phyloP scores from a whole-genome alignment of 257 asterid genomes.

The Paraleonurus japonicus region DNA sequence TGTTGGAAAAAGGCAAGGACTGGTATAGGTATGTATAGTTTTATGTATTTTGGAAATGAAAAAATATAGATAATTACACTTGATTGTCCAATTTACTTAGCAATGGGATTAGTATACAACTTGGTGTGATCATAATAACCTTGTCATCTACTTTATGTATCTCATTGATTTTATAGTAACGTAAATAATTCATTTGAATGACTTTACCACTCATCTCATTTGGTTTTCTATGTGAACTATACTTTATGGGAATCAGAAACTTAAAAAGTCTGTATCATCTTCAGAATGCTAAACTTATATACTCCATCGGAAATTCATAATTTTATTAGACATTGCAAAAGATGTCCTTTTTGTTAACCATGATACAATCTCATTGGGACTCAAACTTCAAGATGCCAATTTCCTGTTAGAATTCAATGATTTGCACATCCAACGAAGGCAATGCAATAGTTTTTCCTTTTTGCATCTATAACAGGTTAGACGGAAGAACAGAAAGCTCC shows the following conservation, averaged over 20 bases:
- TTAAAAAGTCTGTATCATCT: too few species aligned
- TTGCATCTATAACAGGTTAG: constrained; percentile 59
- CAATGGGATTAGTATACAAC: constrained; percentile 1
- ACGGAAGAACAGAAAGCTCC: constrained; percentile 83
- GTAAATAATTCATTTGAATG: neutral
- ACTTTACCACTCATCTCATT: neutral
- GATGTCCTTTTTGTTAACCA: too few species aligned
- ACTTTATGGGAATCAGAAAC: neutral
- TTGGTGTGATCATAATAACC: constrained; percentile 3
- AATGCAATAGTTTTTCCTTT: constrained; percentile 13
- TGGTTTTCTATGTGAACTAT: neutral
- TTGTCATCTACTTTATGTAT: neutral
- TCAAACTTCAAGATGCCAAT: neutral
- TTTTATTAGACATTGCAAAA: too few species aligned
- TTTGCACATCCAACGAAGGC: constrained; percentile 6
- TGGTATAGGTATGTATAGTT: constrained; percentile 80
- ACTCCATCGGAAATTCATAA: too few species aligned
- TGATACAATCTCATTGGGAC: too few species aligned
- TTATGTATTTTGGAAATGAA: constrained; percentile 18
- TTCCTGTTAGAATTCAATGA: neutral
- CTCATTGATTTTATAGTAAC: neutral
- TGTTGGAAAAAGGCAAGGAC: constrained; percentile 89
- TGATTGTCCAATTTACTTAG: neutral
- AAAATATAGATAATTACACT: constrained; percentile 1
- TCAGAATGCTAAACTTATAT: too few species aligned